These are phyloP conservation scores for Elaeis oleifera DNA, from an alignment of 202 grass and related monocot genomes.

Conservation along the genomic window DNA sequence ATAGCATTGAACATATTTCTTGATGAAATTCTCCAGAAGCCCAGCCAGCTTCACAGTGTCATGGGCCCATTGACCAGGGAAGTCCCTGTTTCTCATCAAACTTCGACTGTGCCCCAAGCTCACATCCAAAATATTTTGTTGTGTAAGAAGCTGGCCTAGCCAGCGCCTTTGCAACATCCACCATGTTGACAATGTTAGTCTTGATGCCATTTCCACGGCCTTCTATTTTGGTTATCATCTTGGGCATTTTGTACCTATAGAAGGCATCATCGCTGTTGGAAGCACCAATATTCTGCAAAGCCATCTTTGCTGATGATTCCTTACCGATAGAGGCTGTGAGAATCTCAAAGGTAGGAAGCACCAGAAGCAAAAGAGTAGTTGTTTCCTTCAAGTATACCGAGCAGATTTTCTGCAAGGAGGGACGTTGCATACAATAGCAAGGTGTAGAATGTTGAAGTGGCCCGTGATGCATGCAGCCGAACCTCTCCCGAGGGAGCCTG, in stretches of 20 bases:
- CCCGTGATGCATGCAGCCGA: constrained; percentile 19
- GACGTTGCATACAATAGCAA: background rate
- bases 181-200: constrained; percentile 86
- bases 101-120: constrained; percentile 57
- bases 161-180: constrained; percentile 70
- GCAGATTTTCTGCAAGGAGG: background rate
- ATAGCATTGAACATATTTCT: constrained; percentile 85
- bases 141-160: constrained; percentile 63
- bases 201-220: constrained; percentile 79
- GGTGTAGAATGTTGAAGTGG: background rate
- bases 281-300: constrained; percentile 74
- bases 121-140: constrained; percentile 73
- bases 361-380: background rate
- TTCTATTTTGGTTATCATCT: constrained; percentile 79
- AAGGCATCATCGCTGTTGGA: constrained; percentile 85
- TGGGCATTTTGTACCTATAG: constrained; percentile 92
- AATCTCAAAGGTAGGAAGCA: background rate
- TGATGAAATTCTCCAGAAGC: constrained; percentile 76
- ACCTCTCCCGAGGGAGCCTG: background rate
- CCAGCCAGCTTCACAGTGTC: constrained; percentile 69
- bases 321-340: too few relatives aligned
- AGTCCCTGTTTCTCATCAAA: constrained; percentile 53
- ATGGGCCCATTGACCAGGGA: constrained; percentile 63
- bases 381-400: background rate
- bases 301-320: constrained; percentile 32